phyloP scores from a whole-genome alignment of 257 asterid species.

The Osmanthus fragrans region DNA sequence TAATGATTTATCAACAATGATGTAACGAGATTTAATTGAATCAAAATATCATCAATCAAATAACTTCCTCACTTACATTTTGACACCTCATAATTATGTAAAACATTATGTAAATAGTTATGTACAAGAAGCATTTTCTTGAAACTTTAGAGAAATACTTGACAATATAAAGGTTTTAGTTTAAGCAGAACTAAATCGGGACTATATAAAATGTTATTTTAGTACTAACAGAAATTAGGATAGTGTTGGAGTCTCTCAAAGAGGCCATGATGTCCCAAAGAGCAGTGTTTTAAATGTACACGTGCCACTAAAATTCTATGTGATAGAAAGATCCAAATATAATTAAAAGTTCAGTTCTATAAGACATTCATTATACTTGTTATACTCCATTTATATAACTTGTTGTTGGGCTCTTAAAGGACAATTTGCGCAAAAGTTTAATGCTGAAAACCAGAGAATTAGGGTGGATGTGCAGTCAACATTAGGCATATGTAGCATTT shows the following conservation, averaged over 20 bases:
- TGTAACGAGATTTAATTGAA: too few relatives aligned
- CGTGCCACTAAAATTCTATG: background rate
- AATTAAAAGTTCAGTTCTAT: background rate
- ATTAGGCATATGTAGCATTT: too few relatives aligned
- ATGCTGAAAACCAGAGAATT: background rate
- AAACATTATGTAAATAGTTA: too few relatives aligned
- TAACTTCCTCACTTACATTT: too few relatives aligned
- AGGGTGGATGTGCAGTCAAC: background rate
- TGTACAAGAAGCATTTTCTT: too few relatives aligned
- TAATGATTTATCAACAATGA: too few relatives aligned
- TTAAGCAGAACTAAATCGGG: background rate
- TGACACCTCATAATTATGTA: too few relatives aligned
- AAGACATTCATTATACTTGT: background rate
- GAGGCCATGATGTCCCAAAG: background rate
- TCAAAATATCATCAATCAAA: too few relatives aligned
- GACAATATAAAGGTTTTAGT: background rate
- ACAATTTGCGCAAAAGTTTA: background rate
- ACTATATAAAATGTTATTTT: background rate
- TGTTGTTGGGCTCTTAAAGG: background rate
- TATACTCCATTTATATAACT: background rate
- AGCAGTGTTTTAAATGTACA: background rate
- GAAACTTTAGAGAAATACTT: background rate
- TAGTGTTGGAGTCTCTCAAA: background rate
- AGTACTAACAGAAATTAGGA: background rate
- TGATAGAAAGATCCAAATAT: background rate